Conservation (phyloP, 208 protist species). For the Crithidia sp. region DNA sequence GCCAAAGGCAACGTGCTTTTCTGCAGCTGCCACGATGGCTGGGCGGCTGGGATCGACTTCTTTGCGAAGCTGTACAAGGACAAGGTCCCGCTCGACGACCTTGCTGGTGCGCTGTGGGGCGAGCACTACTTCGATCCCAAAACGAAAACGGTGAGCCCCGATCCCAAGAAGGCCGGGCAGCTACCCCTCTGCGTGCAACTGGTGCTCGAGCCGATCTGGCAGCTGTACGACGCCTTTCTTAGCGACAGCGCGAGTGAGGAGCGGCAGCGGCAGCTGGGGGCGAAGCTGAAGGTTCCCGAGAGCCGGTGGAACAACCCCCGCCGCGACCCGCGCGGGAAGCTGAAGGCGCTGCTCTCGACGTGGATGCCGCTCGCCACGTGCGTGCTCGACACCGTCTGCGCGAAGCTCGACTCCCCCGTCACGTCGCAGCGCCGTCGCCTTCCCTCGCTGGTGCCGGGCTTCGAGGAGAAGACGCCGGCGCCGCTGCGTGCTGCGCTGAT, state of each 20-base stretch:
- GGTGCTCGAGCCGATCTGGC: conserved; percentile 96
- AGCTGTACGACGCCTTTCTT: conserved; percentile 92
- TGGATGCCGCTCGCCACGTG: conserved; percentile 96
- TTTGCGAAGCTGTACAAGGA: conserved; percentile 93
- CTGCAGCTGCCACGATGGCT: conserved; percentile 95
- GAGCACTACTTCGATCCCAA: conserved; percentile 96
- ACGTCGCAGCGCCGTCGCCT: conserved; percentile 82
- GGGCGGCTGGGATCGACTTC: conserved; percentile 87
- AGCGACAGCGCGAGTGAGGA: conserved; percentile 80
- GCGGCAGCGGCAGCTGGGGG: conserved; percentile 57
- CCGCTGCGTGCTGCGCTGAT: conserved; percentile 56
- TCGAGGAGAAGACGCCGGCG: conserved; percentile 44
- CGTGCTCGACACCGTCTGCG: conserved; percentile 89
- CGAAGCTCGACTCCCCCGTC: conserved; percentile 88
- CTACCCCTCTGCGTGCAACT: conserved; percentile 96
- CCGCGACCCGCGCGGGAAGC: conserved; percentile 61
- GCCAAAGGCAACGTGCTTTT: conserved; percentile 98
- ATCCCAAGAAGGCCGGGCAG: conserved; percentile 75
- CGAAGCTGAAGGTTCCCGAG: conserved; percentile 75
- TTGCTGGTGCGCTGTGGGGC: conserved; percentile 95
- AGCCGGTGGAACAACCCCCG: conserved; percentile 81
- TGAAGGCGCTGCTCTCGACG: conserved; percentile 85
- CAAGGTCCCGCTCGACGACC: conserved; percentile 77
- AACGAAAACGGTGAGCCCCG: conserved; percentile 87
- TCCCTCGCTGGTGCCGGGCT: conserved; percentile 66